These are phyloP conservation scores for Closterium sp. DNA, from an alignment of 139 green algal species.

Conservation along the genomic window DNA sequence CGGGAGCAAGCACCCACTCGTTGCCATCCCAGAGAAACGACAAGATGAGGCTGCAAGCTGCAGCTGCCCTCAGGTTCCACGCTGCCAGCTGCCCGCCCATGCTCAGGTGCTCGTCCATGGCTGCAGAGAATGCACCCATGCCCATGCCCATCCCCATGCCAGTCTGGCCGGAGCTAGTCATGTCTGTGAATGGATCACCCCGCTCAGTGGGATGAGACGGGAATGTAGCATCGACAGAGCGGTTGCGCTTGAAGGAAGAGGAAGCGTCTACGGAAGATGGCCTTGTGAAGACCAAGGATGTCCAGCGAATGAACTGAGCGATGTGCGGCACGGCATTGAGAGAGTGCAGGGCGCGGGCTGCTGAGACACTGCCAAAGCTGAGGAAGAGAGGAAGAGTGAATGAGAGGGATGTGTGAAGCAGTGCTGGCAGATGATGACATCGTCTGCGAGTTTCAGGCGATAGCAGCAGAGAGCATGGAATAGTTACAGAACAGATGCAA, in stretches of 20 bases:
- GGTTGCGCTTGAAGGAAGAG: not conserved
- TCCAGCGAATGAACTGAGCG: not conserved
- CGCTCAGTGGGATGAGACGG: not conserved
- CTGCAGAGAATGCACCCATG: not conserved
- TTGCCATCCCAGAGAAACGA: not conserved
- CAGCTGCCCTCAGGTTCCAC: not conserved
- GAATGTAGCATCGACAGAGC: not conserved
- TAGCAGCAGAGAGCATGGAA: not conserved
- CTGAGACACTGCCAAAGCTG: not conserved
- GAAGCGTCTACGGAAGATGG: not conserved
- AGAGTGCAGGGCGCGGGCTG: not conserved
- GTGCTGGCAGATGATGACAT: too few species aligned
- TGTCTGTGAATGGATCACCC: not conserved
- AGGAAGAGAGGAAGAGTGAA: not conserved
- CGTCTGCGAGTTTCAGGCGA: not conserved
- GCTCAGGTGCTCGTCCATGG: not conserved
- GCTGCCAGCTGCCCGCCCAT: not conserved
- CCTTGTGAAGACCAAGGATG: not conserved
- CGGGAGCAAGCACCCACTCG: not conserved
- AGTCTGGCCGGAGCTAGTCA: not conserved
- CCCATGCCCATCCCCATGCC: not conserved
- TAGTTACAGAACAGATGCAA: not conserved
- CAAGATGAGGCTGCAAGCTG: not conserved
- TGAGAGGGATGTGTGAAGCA: not conserved
- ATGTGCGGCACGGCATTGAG: not conserved